Evolutionary conservation across 2,329 filamentous ascomycete species (phyloP), one percentile per base, ranked within the genome.

Genomic region (Tothia fuscella): DNA sequence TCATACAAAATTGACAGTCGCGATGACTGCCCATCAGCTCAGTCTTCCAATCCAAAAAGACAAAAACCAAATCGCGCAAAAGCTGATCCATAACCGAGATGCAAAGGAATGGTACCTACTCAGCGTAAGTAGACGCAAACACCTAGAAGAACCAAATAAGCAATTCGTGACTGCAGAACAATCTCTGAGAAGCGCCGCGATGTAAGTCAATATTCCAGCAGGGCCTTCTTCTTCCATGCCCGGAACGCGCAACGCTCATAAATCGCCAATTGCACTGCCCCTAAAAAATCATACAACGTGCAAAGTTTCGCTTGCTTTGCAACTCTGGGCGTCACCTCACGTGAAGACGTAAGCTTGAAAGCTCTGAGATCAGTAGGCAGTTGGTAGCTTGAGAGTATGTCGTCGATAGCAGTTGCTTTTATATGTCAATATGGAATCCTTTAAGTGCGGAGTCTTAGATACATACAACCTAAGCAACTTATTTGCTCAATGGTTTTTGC

Each of bases 311-410:
- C 50, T 41, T 50, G 46, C 21, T 50, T 47, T 16, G 46, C 47
- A 20, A 42, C 46, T 20, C 48, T 46, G 5, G 50, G 41, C 31
- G 42, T 46, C 5, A 48, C 38, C 20, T 26, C 38, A 30, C 51
- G 47, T 26, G 46, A 38, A 3, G 44, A 38, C 6, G 44, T 44
- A 26, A 51, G 17, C 6, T 42, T 42, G 10, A 55, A 38, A 17
- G 50, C 49, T 32, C 50, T 50, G 6, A 51, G 45, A 40, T 52
- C 51, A 6, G 47, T 50, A 7, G 51, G 52, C 6, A 51, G 38
- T 6, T 34, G 30, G 36, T 62, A 61, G 0, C 51, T 51, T 22
- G 47, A 41, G 28, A 61, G 48, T 31, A 61, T 51, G 2, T 49
- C 46, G 28, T 59, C 52, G 30, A 56, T 29, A n/a, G 48, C 44